Conservation (phyloP, 2,329 filamentous ascomycete genomes). For the Fusarium nygamai region DNA sequence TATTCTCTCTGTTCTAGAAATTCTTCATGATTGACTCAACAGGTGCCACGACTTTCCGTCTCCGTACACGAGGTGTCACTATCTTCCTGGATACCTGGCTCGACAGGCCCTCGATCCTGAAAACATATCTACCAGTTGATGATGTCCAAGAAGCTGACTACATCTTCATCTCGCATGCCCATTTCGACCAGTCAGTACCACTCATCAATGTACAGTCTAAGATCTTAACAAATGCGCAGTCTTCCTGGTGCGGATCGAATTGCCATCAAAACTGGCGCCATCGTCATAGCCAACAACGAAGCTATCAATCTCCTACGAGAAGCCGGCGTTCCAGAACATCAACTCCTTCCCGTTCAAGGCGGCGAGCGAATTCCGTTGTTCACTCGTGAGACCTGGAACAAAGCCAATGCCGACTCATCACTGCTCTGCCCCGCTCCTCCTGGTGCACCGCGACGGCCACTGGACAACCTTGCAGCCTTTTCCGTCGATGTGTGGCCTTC, state of each 20-base stretch:
- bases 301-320: background rate
- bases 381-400: background rate
- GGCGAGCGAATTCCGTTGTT: background rate
- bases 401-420: background rate
- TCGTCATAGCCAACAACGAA: background rate
- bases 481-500: background rate
- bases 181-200: background rate
- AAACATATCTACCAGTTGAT: background rate
- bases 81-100: background rate
- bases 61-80: background rate
- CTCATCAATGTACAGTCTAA: fast-evolving
- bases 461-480: background rate
- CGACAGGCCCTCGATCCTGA: background rate
- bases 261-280: background rate
- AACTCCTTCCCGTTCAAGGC: background rate
- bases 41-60: background rate
- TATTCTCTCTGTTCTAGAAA: fast-evolving
- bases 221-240: background rate
- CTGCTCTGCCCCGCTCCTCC: background rate
- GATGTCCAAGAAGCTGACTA: background rate
- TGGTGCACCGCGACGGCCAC: background rate
- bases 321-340: background rate
- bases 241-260: constrained; percentile 1
- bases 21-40: fast-evolving
- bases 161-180: background rate